These are phyloP conservation scores for Fraxinus xanthoxyloides DNA, from an alignment of 305 asterid genomes.

Conservation along the genomic window DNA sequence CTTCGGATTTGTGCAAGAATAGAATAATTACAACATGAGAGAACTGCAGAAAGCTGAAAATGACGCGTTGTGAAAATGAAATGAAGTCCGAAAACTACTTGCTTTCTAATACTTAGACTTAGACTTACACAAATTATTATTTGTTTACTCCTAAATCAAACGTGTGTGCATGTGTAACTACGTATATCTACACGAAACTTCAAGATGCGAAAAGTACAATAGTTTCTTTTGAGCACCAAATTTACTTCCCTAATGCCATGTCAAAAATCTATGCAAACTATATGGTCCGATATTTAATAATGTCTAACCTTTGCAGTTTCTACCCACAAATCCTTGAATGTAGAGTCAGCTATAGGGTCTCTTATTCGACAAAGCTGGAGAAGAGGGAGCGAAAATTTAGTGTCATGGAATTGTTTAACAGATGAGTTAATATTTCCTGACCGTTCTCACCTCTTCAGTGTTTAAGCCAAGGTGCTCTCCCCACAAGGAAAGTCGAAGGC, in stretches of 20 bases:
- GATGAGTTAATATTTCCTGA: slow-evolving; percentile 3
- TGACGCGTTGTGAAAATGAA: background rate
- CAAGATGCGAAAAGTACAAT: background rate
- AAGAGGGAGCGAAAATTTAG: slow-evolving; percentile 12
- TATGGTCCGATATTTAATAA: background rate
- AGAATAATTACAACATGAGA: background rate
- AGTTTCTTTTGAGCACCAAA: background rate
- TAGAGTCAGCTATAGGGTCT: slow-evolving; percentile 72
- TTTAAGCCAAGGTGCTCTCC: slow-evolving; percentile 84
- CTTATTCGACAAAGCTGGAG: slow-evolving; percentile 57
- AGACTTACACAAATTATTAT: background rate
- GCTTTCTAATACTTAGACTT: background rate
- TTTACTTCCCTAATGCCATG: background rate
- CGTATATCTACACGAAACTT: background rate
- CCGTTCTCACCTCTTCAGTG: slow-evolving; percentile 57
- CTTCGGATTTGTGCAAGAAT: background rate
- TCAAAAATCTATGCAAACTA: background rate
- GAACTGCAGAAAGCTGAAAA: background rate
- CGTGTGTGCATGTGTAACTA: background rate
- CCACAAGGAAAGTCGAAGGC: slow-evolving; percentile 84
- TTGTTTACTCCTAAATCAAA: background rate
- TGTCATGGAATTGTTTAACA: background rate
- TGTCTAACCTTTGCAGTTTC: slow-evolving; percentile 66
- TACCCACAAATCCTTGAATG: slow-evolving; percentile 72
- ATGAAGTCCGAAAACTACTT: background rate